Base-by-base conservation (phyloP, 371 early-diverging fungal genomes). In the Circinella umbellata region DNA sequence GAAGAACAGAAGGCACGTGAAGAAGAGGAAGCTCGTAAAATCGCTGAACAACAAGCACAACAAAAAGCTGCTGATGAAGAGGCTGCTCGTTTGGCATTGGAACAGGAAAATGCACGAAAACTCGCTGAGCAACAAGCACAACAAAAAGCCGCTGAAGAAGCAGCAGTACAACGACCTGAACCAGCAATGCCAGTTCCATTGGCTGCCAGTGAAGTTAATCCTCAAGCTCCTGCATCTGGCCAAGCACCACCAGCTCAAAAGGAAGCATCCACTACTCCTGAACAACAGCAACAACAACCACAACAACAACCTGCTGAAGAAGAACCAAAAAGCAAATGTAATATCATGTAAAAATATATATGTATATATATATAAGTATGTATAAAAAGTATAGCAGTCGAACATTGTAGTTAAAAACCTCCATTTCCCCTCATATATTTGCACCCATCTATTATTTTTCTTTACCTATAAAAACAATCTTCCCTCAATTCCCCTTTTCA, bases 181-280 rank as follows among this genome's bases (percentile, higher is more conserved):
- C 69, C 69, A 37, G 54, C 60, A 20, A 49, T 69, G 18, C 69
- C 69, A 39, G 69, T 69, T 20, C 69, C 69, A 11, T 18, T 69
- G 49, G 63, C 49, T 38, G 53, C 69, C 9, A 69, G 63, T 55
- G 69, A 69, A 55, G 69, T 69, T 7, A 63, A 61, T 36, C 69
- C 69, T 37, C 49, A 61, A n/a, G 57, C 47, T 20, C 69, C 63
- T 27, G 34, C 57, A 57, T 11, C 42, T 3, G 42, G 42, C 11
- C 34, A 34, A n/a, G 57, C 15, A 38, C 59, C 63, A 63, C 63
- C 39, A 34, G 46, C 60, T 42, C 51, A 67, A 37, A 53, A 65
- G 36, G 20, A 36, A 27, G 17, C 17, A 20, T 37, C 49, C 15
- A 53, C 54, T 13, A 15, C 63, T 20, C 53, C 69, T 38, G 55